Base-by-base conservation (phyloP, 2,329 filamentous ascomycete genomes). In the Colletotrichum karsti region DNA sequence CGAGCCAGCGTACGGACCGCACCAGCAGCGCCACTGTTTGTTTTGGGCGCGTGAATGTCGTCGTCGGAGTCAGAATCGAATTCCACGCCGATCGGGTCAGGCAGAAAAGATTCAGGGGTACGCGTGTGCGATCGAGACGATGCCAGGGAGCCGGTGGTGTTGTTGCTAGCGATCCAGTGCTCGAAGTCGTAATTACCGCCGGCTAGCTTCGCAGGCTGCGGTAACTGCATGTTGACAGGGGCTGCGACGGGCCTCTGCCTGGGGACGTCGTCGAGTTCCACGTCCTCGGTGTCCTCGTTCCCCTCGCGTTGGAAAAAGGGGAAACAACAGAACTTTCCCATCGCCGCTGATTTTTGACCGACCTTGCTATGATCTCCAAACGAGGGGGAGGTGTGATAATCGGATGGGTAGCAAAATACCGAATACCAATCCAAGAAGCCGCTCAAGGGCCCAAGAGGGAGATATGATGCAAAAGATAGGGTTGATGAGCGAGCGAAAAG, bases 1-100 rank as follows among this genome's bases (percentile, higher is more conserved):
- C 80, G 79, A 63, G 81, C 79, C 15, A 88, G 73, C 44, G 78
- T 83, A 39, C 80, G 83, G 33, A 89, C 75, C 0, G 83, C 80
- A 54, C 78, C 80, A n/a, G 89, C 75, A 0, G 83, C 80, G 53
- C 78, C 80, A 18, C 75, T 80, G 50, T 77, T 79, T 58, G 18
- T 15, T 73, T 80, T 54, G 73, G 76, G 28, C 77, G 50, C 57
- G 18, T 62, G 24, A 18, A 46, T 48, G 22, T 62, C 50, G 10
- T 67, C 63, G 28, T 67, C 63, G 20, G 58, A 26, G 22, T 67
- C 63, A 26, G 59, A 62, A 48, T 35, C 63, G 50, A 63, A 67
- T 42, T 67, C 63, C 26, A 63, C 24, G 41, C 39, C 35, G 35
- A 51, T 56, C 24, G 59, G 58, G 30, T 63, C 59, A 39, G 41